Base-by-base conservation (phyloP, 176 grass and related monocot genomes). In the Oryza glaberrima region DNA sequence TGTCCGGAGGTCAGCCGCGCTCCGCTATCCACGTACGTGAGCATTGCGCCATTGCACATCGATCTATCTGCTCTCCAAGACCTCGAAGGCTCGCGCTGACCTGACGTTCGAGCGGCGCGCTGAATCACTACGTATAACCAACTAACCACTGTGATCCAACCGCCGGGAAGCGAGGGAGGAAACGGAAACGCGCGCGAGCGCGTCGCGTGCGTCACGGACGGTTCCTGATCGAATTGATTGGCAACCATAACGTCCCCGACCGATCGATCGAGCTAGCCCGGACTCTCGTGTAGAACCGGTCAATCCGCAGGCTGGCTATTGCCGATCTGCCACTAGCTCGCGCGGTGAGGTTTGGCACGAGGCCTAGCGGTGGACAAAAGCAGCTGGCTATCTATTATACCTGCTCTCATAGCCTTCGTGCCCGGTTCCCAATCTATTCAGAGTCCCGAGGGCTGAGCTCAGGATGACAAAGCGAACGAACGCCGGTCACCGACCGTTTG, bases 191-290 rank as follows among this genome's bases (percentile, higher is more conserved):
- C 49, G 49, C 15, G 14, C 6, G 13, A 64, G 23, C n/a, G 61
- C 38, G 2, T 8, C 11, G n/a, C 23, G 20, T 17, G 19, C 34
- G 35, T 60, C 68, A 61, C 4, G 4, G 51, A 60, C 35, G n/a
- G 80, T 82, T 82, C 80, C 15, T 67, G 77, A 73, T 68, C 60
- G 11, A 66, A 69, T 13, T 36, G 32, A 65, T 65, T 41, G 40
- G 40, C 40, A 66, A 45, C 61, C 45, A 7, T 75, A 77, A 68
- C 77, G 44, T 22, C 25, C 7, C 38, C 23, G 41, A 8, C 2
- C 41, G 41, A 43, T 8, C 41, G 38, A 40, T 40, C 38, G 38
- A 40, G 38, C 7, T 44, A 44, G 43, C 43, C 43, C 43, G 11
- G 11, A 54, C 51, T 19, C 51, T 3, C 51, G 16, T 19, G 51